A percentile compares a stretch with the other conserved stretches of the same genome.
These are phyloP conservation scores for Lecanicillium sp. DNA, from an alignment of 2,329 filamentous ascomycete species.

Conservation along the genomic window DNA sequence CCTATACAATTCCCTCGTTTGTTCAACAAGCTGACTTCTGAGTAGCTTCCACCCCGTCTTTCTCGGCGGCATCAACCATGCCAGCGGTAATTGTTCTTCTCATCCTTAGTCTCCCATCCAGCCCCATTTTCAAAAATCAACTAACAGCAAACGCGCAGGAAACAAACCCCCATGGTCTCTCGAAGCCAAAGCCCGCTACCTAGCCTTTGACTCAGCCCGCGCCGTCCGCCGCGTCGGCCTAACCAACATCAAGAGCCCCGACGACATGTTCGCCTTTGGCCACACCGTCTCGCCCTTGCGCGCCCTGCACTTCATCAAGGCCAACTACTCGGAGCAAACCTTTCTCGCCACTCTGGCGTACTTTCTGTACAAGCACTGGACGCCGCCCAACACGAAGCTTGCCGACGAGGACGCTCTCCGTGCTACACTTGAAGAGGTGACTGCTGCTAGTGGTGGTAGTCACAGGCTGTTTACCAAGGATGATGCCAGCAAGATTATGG, in stretches of 20 bases:
- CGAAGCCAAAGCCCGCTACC: slow-evolving; percentile 57
- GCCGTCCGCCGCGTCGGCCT: slow-evolving; percentile 29
- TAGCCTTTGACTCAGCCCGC: slow-evolving; percentile 31
- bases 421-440: slow-evolving; percentile 24
- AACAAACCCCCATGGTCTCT: slow-evolving; percentile 70
- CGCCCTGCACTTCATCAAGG: slow-evolving; percentile 58
- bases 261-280: slow-evolving; percentile 33
- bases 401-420: slow-evolving; percentile 47
- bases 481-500: slow-evolving; percentile 48
- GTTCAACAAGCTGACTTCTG: slow-evolving; percentile 3
- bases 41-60: slow-evolving; percentile 62
- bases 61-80: slow-evolving; percentile 57
- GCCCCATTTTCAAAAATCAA: too few relatives aligned
- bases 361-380: slow-evolving; percentile 56
- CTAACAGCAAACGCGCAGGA: too few relatives aligned
- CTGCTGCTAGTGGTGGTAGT: slow-evolving; percentile 15
- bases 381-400: slow-evolving; percentile 48
- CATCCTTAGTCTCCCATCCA: not conserved
- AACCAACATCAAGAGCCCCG: slow-evolving; percentile 26
- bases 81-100: slow-evolving; percentile 35
- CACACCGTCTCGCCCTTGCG: slow-evolving; percentile 51
- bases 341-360: slow-evolving; percentile 47
- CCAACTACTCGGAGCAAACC: slow-evolving; percentile 35
- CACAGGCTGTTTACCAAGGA: slow-evolving; percentile 35
- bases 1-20: not conserved